Evolutionary conservation across 768 basidiomycete species (phyloP), one percentile per base, ranked within the genome.

Genomic region (Myochromella boudieri): DNA sequence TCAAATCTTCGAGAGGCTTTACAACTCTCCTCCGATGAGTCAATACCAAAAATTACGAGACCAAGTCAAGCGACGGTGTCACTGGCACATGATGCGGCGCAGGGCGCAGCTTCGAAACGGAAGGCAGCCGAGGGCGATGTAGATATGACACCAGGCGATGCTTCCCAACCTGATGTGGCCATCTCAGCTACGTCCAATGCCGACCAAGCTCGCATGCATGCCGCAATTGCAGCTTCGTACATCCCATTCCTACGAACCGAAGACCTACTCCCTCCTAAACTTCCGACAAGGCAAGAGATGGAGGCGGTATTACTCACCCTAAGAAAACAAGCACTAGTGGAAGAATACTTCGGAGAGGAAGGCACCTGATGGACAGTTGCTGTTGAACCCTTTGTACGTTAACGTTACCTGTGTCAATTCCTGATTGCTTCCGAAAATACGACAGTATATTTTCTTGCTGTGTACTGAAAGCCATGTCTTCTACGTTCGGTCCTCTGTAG

Each of bases 201-300:
- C 27, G 72, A 72, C 49, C 42, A 62, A 46, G 60, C 69, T 11
- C 57, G 60, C 33, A 49, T 61, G 34, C 69, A 77, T 54, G 84
- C 82, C 17, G 73, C 71, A 47, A 72, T 80, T n/a, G 84, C 81
- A 11, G 84, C 85, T 0, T 71, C 84, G 2, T 80, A 80, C 55
- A 85, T 92, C 12, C 75, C 85, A 2, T 88, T 93, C 68, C 71
- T 95, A n/a, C 70, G 81, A 15, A 69, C 84, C 15, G 84, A 86
- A 51, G 75, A 84, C 48, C 75, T 95, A 7, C 60, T 89, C 42
- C 81, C 85, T 9, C 92, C 93, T 0, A 83, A 78, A 55, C 64
- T 95, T 66, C 88, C 90, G 1, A 81, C 80, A 1, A 73, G 78
- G 46, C 78, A 81, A 37, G 89, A 95, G 64, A 86, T 91, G 87